These are phyloP conservation scores for Pontederia paniculata DNA, from an alignment of 176 grass and related monocot genomes.

Conservation along the genomic window DNA sequence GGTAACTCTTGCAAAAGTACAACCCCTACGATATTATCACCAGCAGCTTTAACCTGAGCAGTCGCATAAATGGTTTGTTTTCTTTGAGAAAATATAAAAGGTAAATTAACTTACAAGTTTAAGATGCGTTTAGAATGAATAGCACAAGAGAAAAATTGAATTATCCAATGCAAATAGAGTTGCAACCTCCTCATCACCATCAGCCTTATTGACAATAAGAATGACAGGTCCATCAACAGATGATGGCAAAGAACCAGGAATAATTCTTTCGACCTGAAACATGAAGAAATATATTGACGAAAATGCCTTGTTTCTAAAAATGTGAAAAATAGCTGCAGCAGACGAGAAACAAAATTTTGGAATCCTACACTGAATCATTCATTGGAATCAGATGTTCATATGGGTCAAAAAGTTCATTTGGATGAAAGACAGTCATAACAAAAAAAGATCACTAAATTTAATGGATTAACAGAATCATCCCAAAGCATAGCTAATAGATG, in stretches of 20 bases:
- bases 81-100: not conserved
- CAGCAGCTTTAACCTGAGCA: conserved; percentile 75
- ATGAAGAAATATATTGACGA: conserved; percentile 19
- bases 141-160: conserved; percentile 11
- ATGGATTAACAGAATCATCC: no score
- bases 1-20: conserved; percentile 89
- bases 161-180: not conserved
- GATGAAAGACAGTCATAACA: no score
- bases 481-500: no score
- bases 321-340: not conserved
- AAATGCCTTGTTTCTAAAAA: not conserved
- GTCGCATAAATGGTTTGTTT: conserved; percentile 5
- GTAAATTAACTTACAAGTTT: not conserved
- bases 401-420: no score
- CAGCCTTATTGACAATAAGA: conserved; percentile 83
- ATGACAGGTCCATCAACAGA: conserved; percentile 52
- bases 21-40: conserved; percentile 83
- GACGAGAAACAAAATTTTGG: no score
- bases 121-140: not conserved
- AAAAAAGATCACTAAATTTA: no score
- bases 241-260: conserved; percentile 52
- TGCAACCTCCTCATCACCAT: conserved; percentile 94
- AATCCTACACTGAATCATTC: not conserved
- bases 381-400: not conserved
- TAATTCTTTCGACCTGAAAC: conserved; percentile 72